Conservation (phyloP, 257 asterid species). For the Anisodus acutangulus region DNA sequence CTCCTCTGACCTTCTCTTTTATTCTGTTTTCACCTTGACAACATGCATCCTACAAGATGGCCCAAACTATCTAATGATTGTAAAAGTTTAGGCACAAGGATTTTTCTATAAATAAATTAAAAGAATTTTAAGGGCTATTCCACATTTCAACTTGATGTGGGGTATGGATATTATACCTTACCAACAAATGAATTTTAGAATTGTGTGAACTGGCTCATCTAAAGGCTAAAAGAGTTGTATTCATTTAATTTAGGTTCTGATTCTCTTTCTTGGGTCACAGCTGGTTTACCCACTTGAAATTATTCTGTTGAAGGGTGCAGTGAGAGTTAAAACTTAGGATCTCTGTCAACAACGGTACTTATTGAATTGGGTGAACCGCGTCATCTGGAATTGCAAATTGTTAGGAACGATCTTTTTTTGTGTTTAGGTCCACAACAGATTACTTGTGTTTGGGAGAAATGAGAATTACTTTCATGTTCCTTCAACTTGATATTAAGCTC, state of each 20-base stretch:
- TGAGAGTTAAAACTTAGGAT: background rate
- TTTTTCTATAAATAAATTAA: background rate
- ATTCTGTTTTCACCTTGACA: background rate
- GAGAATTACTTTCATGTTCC: background rate
- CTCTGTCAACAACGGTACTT: background rate
- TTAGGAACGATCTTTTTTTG: background rate
- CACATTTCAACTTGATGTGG: constrained; percentile 22
- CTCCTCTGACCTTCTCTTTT: background rate
- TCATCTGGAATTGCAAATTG: background rate
- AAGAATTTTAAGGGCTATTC: background rate
- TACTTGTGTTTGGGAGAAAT: background rate
- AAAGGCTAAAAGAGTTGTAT: background rate
- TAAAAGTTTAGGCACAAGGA: background rate
- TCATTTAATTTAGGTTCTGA: background rate
- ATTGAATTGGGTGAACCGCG: background rate
- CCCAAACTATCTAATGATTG: background rate
- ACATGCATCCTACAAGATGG: background rate
- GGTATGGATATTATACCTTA: background rate
- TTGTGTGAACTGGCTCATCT: background rate
- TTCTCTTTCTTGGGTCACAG: background rate
- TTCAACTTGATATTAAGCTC: background rate
- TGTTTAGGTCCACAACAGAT: background rate
- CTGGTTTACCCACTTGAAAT: background rate
- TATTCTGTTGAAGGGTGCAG: background rate
- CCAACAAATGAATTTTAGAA: background rate